phyloP scores from a whole-genome alignment of 2,329 filamentous ascomycete species.

The Colletotrichum godetiae region DNA sequence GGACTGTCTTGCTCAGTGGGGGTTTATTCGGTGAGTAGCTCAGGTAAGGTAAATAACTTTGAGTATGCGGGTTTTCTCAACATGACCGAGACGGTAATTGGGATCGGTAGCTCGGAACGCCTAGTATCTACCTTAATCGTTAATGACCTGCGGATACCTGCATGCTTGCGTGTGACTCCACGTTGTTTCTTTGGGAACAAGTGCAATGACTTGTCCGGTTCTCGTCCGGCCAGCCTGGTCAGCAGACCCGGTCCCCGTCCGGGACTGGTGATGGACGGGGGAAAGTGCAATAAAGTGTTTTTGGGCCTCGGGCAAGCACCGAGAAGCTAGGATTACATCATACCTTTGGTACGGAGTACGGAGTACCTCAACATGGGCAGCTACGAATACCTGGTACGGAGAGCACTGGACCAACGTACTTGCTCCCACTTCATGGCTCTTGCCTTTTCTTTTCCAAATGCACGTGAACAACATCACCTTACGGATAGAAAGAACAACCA shows the following conservation, averaged over 20 bases:
- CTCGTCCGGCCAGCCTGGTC: neutral
- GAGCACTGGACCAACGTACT: neutral
- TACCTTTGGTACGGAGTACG: neutral
- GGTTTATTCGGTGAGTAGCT: neutral
- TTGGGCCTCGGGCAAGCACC: slow-evolving; percentile 28
- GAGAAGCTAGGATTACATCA: slow-evolving; percentile 33
- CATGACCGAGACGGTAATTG: neutral
- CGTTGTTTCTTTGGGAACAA: neutral
- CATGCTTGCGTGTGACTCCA: neutral
- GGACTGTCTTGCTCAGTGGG: neutral
- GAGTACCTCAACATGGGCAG: neutral
- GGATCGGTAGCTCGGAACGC: neutral
- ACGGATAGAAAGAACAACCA: too few species aligned
- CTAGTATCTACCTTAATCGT: neutral
- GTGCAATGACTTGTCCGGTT: slow-evolving; percentile 2
- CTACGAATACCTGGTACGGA: neutral
- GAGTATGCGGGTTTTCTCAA: too few species aligned
- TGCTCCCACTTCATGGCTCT: neutral
- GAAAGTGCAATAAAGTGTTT: neutral
- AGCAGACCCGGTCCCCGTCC: neutral
- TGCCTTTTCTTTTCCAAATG: neutral
- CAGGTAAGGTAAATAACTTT: neutral
- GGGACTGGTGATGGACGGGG: neutral
- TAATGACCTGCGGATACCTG: neutral
- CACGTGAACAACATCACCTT: neutral